Conservation (phyloP, 495 filamentous ascomycete species). For the Neurospora tetraspora region DNA sequence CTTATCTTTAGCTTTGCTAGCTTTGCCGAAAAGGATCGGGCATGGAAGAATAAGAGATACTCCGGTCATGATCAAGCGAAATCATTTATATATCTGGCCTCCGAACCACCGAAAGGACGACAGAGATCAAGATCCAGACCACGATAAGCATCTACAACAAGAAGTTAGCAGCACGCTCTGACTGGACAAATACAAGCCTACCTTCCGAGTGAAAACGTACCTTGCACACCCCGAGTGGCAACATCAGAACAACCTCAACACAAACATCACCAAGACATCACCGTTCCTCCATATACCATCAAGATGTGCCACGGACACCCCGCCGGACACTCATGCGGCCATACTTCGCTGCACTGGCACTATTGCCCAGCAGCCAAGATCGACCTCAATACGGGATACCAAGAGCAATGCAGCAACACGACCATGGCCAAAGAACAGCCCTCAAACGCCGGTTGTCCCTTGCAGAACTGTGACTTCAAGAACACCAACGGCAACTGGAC, state of each 20-base stretch:
- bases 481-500: slow-evolving; percentile 29
- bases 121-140: not conserved
- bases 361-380: slow-evolving; percentile 33
- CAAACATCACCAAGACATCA: not conserved
- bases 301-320: slow-evolving; percentile 37
- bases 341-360: slow-evolving; percentile 34
- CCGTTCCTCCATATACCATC: slow-evolving; percentile 1
- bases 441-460: slow-evolving; percentile 25
- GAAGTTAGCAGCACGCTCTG: not conserved
- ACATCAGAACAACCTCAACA: not conserved
- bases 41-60: not conserved
- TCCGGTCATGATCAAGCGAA: not conserved
- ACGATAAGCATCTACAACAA: not conserved
- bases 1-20: not conserved
- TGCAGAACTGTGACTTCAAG: slow-evolving; percentile 33
- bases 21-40: not conserved
- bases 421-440: slow-evolving; percentile 29
- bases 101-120: not conserved
- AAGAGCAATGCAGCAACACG: slow-evolving; percentile 30
- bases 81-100: not conserved
- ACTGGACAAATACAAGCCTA: not conserved
- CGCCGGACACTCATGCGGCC: slow-evolving; percentile 31
- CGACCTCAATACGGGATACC: slow-evolving; percentile 30
- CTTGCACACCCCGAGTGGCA: not conserved
- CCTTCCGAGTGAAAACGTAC: not conserved